phyloP scores from a whole-genome alignment of 2,329 filamentous ascomycete genomes.

The Hymenoscyphus fraxineus region DNA sequence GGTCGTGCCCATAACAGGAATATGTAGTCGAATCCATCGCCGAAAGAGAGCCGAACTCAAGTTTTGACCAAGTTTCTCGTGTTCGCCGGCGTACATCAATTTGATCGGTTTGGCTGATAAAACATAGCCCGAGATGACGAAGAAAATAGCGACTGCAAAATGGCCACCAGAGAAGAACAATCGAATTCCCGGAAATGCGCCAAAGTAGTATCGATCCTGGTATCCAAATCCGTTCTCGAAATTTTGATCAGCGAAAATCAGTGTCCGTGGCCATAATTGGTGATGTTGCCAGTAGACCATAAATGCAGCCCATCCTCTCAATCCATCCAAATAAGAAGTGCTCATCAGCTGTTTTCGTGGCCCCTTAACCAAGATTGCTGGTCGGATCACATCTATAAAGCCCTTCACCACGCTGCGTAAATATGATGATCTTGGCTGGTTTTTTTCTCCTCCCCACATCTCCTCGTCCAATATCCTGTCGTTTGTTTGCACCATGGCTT shows the following conservation, averaged over 20 bases:
- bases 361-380: slow-evolving; percentile 3
- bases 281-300: slow-evolving; percentile 40
- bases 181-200: slow-evolving; percentile 52
- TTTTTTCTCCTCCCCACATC: slow-evolving; percentile 4
- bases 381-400: slow-evolving; percentile 1
- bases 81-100: slow-evolving; percentile 37
- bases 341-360: slow-evolving; percentile 3
- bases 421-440: background rate
- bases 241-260: slow-evolving; percentile 11
- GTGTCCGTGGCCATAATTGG: slow-evolving; percentile 8
- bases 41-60: slow-evolving; percentile 46
- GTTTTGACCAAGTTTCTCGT: slow-evolving; percentile 34
- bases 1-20: slow-evolving; percentile 43
- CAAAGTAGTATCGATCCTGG: slow-evolving; percentile 31
- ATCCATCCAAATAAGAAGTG: slow-evolving; percentile 41
- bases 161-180: slow-evolving; percentile 53
- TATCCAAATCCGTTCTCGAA: slow-evolving; percentile 13
- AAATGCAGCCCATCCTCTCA: slow-evolving; percentile 44
- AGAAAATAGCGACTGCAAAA: slow-evolving; percentile 53
- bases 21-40: slow-evolving; percentile 44
- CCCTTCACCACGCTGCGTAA: background rate
- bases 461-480: background rate
- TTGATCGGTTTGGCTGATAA: slow-evolving; percentile 43
- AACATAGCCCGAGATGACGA: slow-evolving; percentile 48
- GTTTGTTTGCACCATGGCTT: background rate